Conservation (phyloP, 2,329 filamentous ascomycete species). For the Venturia oleaginea region DNA sequence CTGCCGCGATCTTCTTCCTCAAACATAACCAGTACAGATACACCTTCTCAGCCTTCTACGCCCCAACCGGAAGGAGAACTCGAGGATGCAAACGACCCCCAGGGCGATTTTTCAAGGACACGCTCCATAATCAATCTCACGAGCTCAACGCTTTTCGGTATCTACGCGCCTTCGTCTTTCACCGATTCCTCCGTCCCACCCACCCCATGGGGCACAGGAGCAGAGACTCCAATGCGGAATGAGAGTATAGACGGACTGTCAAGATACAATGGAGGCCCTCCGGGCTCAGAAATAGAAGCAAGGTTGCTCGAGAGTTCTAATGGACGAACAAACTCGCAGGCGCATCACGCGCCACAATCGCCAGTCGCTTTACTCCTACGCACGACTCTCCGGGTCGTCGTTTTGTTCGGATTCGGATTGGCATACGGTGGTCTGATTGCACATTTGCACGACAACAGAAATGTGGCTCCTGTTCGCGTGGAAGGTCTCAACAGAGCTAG, state of each 20-base stretch:
- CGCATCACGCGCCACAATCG: conserved; percentile 3
- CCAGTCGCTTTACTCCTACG: background rate
- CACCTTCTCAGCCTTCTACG: conserved; percentile 20
- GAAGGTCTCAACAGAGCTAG: conserved; percentile 42
- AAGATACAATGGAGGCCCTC: conserved; percentile 18
- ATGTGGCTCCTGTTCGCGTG: conserved; percentile 54
- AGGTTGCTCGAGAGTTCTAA: background rate
- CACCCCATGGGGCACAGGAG: conserved; percentile 72
- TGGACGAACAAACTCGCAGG: background rate
- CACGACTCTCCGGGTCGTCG: conserved; percentile 14
- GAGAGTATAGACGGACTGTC: conserved; percentile 13
- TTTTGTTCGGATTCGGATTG: conserved; percentile 72
- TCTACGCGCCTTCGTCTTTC: conserved; percentile 65
- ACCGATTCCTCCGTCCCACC: conserved; percentile 48
- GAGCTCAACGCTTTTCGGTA: conserved; percentile 80
- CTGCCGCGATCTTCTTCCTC: conserved; percentile 7
- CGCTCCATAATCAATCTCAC: conserved; percentile 80
- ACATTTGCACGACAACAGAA: conserved; percentile 63
- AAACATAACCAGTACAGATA: conserved; percentile 14
- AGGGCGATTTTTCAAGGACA: conserved; percentile 43
- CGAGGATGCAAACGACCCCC: background rate
- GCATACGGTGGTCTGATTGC: conserved; percentile 76
- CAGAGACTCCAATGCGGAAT: conserved; percentile 51
- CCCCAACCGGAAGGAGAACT: conserved; percentile 16
- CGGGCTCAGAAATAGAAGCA: conserved; percentile 20